Percentiles rank a stretch among this genome's conserved stretches.
Conservation (phyloP, 495 filamentous ascomycete genomes). For the Aspergillus incahuasiensis region DNA sequence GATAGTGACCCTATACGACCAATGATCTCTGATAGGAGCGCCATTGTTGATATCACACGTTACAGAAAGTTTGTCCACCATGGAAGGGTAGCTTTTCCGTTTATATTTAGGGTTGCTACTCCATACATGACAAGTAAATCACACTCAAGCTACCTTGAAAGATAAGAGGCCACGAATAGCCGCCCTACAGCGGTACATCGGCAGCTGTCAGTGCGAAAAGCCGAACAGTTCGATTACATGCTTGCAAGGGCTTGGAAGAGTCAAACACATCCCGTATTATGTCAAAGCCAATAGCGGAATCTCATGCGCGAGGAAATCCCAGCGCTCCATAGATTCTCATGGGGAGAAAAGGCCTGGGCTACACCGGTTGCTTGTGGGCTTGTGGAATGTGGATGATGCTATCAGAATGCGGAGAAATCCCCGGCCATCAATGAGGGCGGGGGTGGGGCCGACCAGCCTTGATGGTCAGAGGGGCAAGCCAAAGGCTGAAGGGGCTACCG, state of each 20-base stretch:
- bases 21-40: slow-evolving; percentile 1
- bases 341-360: no score
- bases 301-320: neutral
- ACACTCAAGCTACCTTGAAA: no score
- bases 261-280: neutral
- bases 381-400: neutral
- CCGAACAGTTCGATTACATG: neutral
- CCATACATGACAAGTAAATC: no score
- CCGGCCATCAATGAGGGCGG: neutral
- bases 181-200: neutral
- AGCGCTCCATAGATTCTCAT: neutral
- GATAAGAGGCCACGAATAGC: no score
- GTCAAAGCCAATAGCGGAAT: neutral
- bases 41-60: neutral
- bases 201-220: slow-evolving; percentile 3
- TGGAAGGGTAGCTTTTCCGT: no score
- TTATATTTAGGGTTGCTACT: neutral
- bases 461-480: neutral
- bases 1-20: neutral
- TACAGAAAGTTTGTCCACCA: no score
- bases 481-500: neutral
- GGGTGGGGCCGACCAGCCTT: neutral
- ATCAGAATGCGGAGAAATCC: neutral
- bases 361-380: neutral
- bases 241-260: neutral